Percentiles rank a stretch among this genome's conserved stretches.
These are phyloP conservation scores for Trichomonas tenax DNA, from an alignment of 208 protist genomes.

Conservation along the genomic window DNA sequence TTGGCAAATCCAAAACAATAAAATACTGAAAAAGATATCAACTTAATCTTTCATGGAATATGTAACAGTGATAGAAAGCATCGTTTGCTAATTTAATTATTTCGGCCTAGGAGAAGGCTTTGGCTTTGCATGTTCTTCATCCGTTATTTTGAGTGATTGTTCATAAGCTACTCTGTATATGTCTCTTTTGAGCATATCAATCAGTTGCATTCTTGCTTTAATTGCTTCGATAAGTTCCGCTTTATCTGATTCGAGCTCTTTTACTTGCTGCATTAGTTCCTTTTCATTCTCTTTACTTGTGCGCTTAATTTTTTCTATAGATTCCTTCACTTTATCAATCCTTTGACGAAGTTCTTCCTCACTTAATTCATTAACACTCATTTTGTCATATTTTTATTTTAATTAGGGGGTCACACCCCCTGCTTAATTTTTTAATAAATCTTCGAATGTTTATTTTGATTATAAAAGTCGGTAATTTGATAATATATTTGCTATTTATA, in stretches of 20 bases:
- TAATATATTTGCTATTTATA: too few relatives aligned
- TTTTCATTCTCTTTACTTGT: neutral
- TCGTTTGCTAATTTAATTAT: too few relatives aligned
- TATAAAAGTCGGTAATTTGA: too few relatives aligned
- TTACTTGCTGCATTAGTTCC: neutral
- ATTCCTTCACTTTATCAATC: neutral
- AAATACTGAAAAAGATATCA: too few relatives aligned
- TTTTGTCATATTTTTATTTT: too few relatives aligned
- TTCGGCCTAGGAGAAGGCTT: too few relatives aligned
- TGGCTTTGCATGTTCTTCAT: neutral
- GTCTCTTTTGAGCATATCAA: slow-evolving; percentile 10
- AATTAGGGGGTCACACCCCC: too few relatives aligned
- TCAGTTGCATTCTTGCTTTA: slow-evolving; percentile 6
- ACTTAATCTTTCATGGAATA: too few relatives aligned
- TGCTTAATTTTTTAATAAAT: too few relatives aligned
- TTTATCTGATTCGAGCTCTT: neutral
- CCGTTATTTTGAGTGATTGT: neutral
- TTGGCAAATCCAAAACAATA: too few relatives aligned
- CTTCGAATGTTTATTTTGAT: too few relatives aligned
- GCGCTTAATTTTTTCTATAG: neutral
- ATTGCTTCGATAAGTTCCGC: neutral
- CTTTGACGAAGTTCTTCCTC: neutral
- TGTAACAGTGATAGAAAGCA: too few relatives aligned
- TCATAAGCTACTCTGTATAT: neutral
- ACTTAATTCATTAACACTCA: neutral